Evolutionary conservation across 2,329 filamentous ascomycete species (phyloP).

Genomic region (Alternaria solani): DNA sequence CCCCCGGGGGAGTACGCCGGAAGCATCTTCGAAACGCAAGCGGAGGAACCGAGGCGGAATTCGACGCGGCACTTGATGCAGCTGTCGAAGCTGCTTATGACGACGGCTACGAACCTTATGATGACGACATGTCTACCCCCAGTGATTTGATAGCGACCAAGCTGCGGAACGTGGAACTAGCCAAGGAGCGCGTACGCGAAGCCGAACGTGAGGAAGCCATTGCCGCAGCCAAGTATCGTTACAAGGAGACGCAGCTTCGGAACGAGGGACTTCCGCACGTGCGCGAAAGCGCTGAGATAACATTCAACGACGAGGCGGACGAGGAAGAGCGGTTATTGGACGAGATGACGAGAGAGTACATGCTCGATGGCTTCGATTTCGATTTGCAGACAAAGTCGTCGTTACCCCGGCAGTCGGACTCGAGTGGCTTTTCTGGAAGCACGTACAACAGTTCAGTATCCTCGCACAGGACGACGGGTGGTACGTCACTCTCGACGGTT

Average conservation of each 20-base stretch:
- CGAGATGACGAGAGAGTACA: constrained; percentile 85
- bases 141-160: constrained; percentile 46
- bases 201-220: constrained; percentile 74
- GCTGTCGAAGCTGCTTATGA: constrained; percentile 97
- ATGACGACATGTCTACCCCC: constrained; percentile 47
- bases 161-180: constrained; percentile 72
- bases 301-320: constrained; percentile 52
- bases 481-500: constrained; percentile 75
- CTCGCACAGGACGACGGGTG: constrained; percentile 74
- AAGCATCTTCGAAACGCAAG: constrained; percentile 75
- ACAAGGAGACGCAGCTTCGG: constrained; percentile 58
- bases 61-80: constrained; percentile 91
- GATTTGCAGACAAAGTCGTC: constrained; percentile 72
- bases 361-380: constrained; percentile 83
- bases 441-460: constrained; percentile 83
- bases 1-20: constrained; percentile 73
- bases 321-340: constrained; percentile 70
- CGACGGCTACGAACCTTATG: constrained; percentile 81
- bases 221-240: constrained; percentile 67
- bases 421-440: constrained; percentile 77
- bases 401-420: constrained; percentile 80
- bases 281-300: constrained; percentile 47
- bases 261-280: constrained; percentile 56
- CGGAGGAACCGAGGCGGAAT: constrained; percentile 83
- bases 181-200: constrained; percentile 77